These are phyloP conservation scores for Zelopaecilomyces penicillatus DNA, from an alignment of 2,329 filamentous ascomycete species.

Conservation along the genomic window DNA sequence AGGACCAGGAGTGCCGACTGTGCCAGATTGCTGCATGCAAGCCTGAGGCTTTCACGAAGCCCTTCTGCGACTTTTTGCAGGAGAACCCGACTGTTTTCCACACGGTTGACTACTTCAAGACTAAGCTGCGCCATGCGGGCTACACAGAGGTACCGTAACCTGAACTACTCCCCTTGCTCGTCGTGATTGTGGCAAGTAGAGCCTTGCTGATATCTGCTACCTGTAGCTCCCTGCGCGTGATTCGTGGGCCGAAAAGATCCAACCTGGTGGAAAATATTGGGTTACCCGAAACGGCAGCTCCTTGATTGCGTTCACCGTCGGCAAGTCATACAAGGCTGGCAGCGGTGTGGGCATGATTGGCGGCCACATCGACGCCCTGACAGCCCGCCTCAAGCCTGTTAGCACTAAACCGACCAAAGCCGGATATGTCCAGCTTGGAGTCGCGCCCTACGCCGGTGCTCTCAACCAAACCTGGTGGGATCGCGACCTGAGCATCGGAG, in stretches of 20 bases:
- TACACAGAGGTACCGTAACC: slow-evolving; percentile 54
- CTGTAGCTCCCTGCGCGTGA: slow-evolving; percentile 66
- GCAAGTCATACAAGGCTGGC: slow-evolving; percentile 70
- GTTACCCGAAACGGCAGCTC: slow-evolving; percentile 77
- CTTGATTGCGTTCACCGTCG: slow-evolving; percentile 77
- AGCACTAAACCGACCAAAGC: slow-evolving; percentile 75
- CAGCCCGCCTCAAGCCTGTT: slow-evolving; percentile 83
- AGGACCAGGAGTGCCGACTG: slow-evolving; percentile 23
- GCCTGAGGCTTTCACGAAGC: slow-evolving; percentile 65
- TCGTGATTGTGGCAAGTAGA: neutral
- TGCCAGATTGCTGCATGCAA: slow-evolving; percentile 32
- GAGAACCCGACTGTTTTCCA: slow-evolving; percentile 93
- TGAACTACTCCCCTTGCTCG: no score
- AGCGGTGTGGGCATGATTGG: slow-evolving; percentile 84
- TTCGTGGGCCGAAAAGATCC: slow-evolving; percentile 63
- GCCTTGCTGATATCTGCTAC: neutral
- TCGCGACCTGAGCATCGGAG: slow-evolving; percentile 83
- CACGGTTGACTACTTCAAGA: slow-evolving; percentile 69
- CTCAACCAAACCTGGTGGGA: slow-evolving; percentile 96
- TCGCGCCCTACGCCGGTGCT: slow-evolving; percentile 85
- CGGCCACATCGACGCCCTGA: slow-evolving; percentile 88
- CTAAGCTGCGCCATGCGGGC: slow-evolving; percentile 61
- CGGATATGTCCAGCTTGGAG: slow-evolving; percentile 81
- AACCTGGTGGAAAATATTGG: slow-evolving; percentile 82
- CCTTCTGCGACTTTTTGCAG: slow-evolving; percentile 80